Conservation (phyloP, 352 stramenopile genomes). For the Globisporangium canariense region DNA sequence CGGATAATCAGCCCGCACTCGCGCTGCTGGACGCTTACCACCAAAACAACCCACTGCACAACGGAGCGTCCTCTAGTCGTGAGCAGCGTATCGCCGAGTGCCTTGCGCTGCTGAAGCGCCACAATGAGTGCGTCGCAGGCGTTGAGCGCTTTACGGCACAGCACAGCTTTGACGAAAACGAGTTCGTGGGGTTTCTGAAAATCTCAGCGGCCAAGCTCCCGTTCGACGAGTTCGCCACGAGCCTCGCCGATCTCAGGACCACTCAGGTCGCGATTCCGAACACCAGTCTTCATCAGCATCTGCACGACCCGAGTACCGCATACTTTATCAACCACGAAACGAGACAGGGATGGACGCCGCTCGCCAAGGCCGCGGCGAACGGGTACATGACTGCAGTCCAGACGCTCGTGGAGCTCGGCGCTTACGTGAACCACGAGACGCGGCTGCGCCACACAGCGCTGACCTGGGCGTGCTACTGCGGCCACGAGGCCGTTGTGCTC, state of each 20-base stretch:
- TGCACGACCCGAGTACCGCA: slow-evolving; percentile 5
- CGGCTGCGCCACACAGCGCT: slow-evolving; percentile 62
- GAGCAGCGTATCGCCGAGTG: slow-evolving; percentile 37
- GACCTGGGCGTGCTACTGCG: slow-evolving; percentile 75
- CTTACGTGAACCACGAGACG: slow-evolving; percentile 42
- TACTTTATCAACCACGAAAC: slow-evolving; percentile 62
- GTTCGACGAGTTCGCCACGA: slow-evolving; percentile 18
- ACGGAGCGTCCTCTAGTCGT: slow-evolving; percentile 30
- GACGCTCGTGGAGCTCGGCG: slow-evolving; percentile 44
- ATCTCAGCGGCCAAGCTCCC: slow-evolving; percentile 15
- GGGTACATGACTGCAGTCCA: slow-evolving; percentile 34
- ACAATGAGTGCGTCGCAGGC: slow-evolving; percentile 27
- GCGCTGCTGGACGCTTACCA: slow-evolving; percentile 36
- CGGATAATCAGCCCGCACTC: slow-evolving; percentile 34
- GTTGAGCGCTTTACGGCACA: slow-evolving; percentile 27
- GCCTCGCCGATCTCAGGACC: slow-evolving; percentile 23
- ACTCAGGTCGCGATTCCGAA: neutral
- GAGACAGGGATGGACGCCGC: slow-evolving; percentile 59
- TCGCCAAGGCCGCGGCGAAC: slow-evolving; percentile 61
- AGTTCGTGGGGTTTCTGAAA: slow-evolving; percentile 36
- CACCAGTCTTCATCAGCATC: neutral
- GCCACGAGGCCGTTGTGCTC: slow-evolving; percentile 58
- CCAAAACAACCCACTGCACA: slow-evolving; percentile 27
- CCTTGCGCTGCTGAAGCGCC: slow-evolving; percentile 27
- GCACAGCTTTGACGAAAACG: slow-evolving; percentile 39